Percentiles rank a stretch among this genome's conserved stretches.
Conservation (phyloP, 768 basidiomycete species). For the Pilatotrama ljubarskyi region DNA sequence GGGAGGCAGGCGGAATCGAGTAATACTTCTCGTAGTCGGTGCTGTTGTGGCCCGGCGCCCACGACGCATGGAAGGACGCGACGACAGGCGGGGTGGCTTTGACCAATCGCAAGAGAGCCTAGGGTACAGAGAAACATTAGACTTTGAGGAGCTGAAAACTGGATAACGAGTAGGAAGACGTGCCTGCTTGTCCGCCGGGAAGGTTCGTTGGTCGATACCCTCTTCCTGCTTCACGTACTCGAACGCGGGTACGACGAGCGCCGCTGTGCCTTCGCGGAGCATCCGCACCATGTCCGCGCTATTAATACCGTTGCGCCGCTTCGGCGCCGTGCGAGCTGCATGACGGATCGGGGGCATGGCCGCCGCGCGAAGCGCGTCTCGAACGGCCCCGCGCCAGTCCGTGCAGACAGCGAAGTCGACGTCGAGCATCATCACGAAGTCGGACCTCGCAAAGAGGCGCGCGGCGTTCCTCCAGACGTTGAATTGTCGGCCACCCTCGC, state of each 20-base stretch:
- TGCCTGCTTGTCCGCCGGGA: conserved; percentile 73
- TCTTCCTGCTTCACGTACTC: conserved; percentile 71
- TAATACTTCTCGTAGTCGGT: conserved; percentile 69
- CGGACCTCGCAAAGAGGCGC: conserved; percentile 78
- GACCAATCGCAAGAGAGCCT: conserved; percentile 63
- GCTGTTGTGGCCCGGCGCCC: conserved; percentile 79
- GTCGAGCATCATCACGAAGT: conserved; percentile 89
- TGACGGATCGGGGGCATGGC: conserved; percentile 16
- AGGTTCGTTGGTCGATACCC: conserved; percentile 55
- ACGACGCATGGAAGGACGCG: conserved; percentile 75
- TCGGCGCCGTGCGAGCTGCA: conserved; percentile 8
- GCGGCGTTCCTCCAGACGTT: conserved; percentile 91
- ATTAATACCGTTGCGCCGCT: background rate
- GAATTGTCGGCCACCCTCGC: conserved; percentile 66
- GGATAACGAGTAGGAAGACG: conserved; percentile 19
- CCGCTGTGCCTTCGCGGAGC: conserved; percentile 60
- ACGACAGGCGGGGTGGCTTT: conserved; percentile 47
- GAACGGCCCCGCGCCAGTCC: conserved; percentile 65
- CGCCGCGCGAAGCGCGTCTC: conserved; percentile 35
- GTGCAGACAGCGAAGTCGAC: conserved; percentile 88
- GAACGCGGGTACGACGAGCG: conserved; percentile 84
- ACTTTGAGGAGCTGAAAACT: background rate
- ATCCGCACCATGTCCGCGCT: conserved; percentile 34
- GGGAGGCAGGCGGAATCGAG: conserved; percentile 55
- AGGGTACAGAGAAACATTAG: background rate